phyloP scores from a whole-genome alignment of 2,329 filamentous ascomycete species.

The Talaromyces sp. region DNA sequence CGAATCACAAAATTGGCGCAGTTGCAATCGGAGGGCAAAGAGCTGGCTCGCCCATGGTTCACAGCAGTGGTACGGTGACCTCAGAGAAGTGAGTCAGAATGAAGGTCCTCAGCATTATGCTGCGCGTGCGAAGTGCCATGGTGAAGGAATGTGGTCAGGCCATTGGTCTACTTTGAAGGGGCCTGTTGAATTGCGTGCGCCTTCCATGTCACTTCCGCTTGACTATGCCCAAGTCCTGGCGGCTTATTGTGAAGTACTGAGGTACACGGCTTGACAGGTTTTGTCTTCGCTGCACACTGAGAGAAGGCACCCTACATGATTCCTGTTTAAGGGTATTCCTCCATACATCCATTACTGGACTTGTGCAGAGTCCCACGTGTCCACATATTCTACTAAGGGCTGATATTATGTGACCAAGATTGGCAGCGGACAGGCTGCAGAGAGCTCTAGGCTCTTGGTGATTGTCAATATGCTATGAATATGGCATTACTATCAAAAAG shows the following conservation, averaged over 20 bases:
- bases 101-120: not conserved
- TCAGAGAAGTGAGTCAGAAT: not conserved
- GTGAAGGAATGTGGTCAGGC: not conserved
- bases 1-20: no score
- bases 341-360: no score
- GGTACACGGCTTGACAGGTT: not conserved
- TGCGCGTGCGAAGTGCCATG: not conserved
- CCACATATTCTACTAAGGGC: not conserved
- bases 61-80: not conserved
- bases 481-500: not conserved
- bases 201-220: not conserved
- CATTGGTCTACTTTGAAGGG: not conserved
- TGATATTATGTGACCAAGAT: not conserved
- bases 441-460: not conserved
- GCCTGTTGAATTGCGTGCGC: not conserved
- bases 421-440: not conserved
- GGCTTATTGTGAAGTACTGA: not conserved
- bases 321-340: not conserved
- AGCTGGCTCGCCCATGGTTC: not conserved
- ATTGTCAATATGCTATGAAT: not conserved
- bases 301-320: not conserved
- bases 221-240: not conserved
- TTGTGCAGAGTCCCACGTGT: no score
- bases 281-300: not conserved
- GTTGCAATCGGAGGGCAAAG: not conserved